These are phyloP conservation scores for Bolboschoenoplectus hybrid DNA, from an alignment of 202 grass and related monocot species.

Conservation along the genomic window DNA sequence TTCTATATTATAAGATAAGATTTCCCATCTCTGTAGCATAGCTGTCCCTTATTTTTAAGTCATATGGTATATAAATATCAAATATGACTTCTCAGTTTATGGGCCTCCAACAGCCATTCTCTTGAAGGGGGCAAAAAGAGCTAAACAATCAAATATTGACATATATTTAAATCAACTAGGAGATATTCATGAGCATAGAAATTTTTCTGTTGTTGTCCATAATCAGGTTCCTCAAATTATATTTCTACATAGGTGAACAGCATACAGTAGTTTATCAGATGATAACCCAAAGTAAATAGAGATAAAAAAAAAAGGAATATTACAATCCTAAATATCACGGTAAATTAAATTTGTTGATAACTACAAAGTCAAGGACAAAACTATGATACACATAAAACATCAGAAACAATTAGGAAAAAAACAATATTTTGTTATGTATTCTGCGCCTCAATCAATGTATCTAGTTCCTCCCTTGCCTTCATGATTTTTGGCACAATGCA, in stretches of 20 bases:
- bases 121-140: neutral
- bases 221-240: neutral
- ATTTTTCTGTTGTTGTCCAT: neutral
- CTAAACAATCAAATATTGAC: neutral
- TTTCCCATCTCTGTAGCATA: neutral
- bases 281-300: neutral
- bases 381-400: conserved; percentile 31
- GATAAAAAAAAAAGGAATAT: neutral
- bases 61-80: neutral
- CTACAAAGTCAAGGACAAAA: conserved; percentile 35
- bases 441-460: conserved; percentile 43
- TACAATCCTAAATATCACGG: conserved; percentile 30
- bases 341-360: neutral
- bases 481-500: conserved; percentile 38
- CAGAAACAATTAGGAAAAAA: conserved; percentile 30
- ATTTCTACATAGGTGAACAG: conserved; percentile 11
- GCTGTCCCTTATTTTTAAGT: neutral
- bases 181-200: neutral
- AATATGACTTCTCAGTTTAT: neutral
- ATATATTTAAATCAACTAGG: neutral
- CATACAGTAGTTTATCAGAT: neutral
- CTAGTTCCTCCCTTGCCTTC: conserved; percentile 43
- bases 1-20: neutral
- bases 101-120: neutral
- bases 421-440: conserved; percentile 18